phyloP scores from a whole-genome alignment of 768 basidiomycete genomes.

The Mycena haematopus region DNA sequence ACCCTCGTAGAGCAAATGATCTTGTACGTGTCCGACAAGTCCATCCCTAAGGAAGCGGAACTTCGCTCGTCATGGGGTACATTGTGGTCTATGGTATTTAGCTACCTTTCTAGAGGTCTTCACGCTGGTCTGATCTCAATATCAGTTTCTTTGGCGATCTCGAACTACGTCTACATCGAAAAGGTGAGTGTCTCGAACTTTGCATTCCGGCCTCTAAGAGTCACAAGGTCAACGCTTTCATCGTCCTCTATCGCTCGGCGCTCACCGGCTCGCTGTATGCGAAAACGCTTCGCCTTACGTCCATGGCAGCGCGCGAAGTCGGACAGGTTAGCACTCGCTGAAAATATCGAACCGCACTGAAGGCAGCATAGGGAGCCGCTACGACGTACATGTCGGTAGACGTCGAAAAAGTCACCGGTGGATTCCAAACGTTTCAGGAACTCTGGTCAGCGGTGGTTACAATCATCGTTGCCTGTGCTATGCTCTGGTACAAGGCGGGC shows the following conservation, averaged over 20 bases:
- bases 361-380: slow-evolving; percentile 7
- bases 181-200: background rate
- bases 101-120: background rate
- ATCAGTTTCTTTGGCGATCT: slow-evolving; percentile 5
- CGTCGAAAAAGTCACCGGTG: slow-evolving; percentile 21
- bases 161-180: slow-evolving; percentile 10
- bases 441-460: slow-evolving; percentile 21
- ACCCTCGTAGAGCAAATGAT: slow-evolving; percentile 23
- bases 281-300: slow-evolving; percentile 14
- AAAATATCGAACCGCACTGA: background rate
- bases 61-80: slow-evolving; percentile 7
- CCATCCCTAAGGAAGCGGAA: slow-evolving; percentile 17
- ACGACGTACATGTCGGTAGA: slow-evolving; percentile 27
- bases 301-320: slow-evolving; percentile 21
- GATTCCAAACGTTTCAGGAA: slow-evolving; percentile 15
- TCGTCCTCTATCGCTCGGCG: slow-evolving; percentile 24
- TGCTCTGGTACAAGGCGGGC: slow-evolving; percentile 23
- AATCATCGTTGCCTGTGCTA: slow-evolving; percentile 16
- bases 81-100: slow-evolving; percentile 15
- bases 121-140: background rate
- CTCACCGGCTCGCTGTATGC: slow-evolving; percentile 21
- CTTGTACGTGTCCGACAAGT: slow-evolving; percentile 17
- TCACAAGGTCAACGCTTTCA: slow-evolving; percentile 10
- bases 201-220: background rate
- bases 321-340: slow-evolving; percentile 8